These are phyloP conservation scores for Tylopilus sp. DNA, from an alignment of 768 basidiomycete genomes.

Conservation along the genomic window DNA sequence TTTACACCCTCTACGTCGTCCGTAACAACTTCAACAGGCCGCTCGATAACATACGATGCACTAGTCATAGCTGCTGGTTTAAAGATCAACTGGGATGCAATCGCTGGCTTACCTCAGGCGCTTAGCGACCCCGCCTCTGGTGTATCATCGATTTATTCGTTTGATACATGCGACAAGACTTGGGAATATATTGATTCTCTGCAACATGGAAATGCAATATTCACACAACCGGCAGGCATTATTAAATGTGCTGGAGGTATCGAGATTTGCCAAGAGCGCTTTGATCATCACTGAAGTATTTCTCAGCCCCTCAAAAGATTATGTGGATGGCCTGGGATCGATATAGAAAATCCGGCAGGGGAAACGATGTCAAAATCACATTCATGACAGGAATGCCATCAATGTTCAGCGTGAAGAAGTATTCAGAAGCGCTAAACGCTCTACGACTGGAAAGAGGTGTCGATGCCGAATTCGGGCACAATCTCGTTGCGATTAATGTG, in stretches of 20 bases:
- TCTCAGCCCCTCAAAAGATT: slow-evolving; percentile 78
- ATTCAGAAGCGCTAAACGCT: slow-evolving; percentile 79
- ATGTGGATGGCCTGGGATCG: slow-evolving; percentile 98
- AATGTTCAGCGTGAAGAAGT: slow-evolving; percentile 98
- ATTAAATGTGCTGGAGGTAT: slow-evolving; percentile 92
- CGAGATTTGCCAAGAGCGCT: not conserved
- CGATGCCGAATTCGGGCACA: slow-evolving; percentile 77
- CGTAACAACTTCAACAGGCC: slow-evolving; percentile 68
- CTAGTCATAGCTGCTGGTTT: slow-evolving; percentile 89
- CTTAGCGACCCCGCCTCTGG: slow-evolving; percentile 73
- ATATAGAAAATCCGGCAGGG: slow-evolving; percentile 58
- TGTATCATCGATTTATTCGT: slow-evolving; percentile 91
- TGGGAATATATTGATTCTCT: slow-evolving; percentile 81
- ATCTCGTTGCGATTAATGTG: slow-evolving; percentile 73
- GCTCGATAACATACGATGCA: slow-evolving; percentile 73
- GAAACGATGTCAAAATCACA: slow-evolving; percentile 57
- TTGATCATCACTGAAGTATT: slow-evolving; percentile 2
- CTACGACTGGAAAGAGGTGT: slow-evolving; percentile 78
- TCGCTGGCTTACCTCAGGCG: slow-evolving; percentile 71
- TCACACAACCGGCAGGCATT: slow-evolving; percentile 90
- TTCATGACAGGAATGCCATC: slow-evolving; percentile 91
- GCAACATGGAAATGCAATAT: slow-evolving; percentile 79
- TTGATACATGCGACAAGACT: slow-evolving; percentile 84
- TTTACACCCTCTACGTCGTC: slow-evolving; percentile 77
- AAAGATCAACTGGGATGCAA: slow-evolving; percentile 77